A percentile compares a stretch with the other conserved stretches of the same genome.
phyloP scores from a whole-genome alignment of 2,329 filamentous ascomycete genomes.

The Gnomoniopsis sp. region DNA sequence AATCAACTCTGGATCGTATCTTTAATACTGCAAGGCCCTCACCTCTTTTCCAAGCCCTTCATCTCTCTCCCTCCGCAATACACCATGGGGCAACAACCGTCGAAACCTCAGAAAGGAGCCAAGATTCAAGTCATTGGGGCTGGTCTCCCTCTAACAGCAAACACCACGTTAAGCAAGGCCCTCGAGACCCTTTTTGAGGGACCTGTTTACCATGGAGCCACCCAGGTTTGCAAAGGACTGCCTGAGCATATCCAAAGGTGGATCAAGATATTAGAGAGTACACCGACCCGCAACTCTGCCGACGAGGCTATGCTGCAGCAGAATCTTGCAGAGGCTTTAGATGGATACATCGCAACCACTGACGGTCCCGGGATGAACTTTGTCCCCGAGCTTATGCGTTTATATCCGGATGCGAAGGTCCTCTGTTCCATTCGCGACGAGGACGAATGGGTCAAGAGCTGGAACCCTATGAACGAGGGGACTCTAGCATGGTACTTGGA shows the following conservation, averaged over 20 bases:
- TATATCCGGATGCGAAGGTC: slow-evolving; percentile 48
- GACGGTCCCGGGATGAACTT: slow-evolving; percentile 42
- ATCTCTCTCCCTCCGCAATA: no score
- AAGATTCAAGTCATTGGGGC: slow-evolving; percentile 28
- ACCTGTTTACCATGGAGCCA: slow-evolving; percentile 24
- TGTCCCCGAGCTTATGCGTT: slow-evolving; percentile 41
- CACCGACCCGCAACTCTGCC: neutral
- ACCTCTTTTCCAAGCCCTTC: no score
- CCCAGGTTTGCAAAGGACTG: slow-evolving; percentile 21
- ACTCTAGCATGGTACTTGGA: slow-evolving; percentile 32
- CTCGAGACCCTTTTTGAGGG: slow-evolving; percentile 24
- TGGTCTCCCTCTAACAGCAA: slow-evolving; percentile 25
- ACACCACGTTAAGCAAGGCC: slow-evolving; percentile 22
- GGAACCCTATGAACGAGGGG: slow-evolving; percentile 29
- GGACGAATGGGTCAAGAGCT: slow-evolving; percentile 35
- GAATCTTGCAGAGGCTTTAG: no score
- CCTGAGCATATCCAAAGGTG: no score
- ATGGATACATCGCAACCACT: slow-evolving; percentile 34
- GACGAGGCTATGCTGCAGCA: neutral
- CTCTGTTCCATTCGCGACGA: slow-evolving; percentile 40
- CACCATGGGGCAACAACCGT: no score
- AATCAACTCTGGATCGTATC: no score
- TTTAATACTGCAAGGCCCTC: no score
- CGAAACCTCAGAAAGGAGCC: no score
- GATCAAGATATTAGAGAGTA: no score